These are phyloP conservation scores for Pachyrhizus erosus DNA, from an alignment of 306 rosid species.

Conservation along the genomic window DNA sequence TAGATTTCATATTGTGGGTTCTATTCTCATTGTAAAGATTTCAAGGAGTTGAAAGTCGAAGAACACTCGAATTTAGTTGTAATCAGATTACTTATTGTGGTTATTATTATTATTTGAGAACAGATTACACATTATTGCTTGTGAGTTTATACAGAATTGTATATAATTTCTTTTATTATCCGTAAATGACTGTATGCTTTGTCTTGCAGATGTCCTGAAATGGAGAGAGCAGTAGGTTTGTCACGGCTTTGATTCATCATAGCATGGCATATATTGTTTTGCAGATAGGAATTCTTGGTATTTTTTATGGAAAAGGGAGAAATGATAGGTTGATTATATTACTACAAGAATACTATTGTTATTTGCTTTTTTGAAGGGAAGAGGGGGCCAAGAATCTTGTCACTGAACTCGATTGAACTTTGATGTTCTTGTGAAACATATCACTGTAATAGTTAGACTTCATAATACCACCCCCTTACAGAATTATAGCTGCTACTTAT, in stretches of 20 bases:
- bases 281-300: conserved; percentile 44
- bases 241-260: conserved; percentile 21
- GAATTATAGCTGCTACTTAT: neutral
- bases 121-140: neutral
- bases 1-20: neutral
- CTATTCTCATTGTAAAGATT: neutral
- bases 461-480: neutral
- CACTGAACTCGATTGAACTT: conserved; percentile 11
- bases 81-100: neutral
- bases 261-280: conserved; percentile 16
- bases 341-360: neutral
- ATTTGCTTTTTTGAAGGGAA: neutral
- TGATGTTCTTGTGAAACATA: conserved; percentile 7
- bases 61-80: neutral
- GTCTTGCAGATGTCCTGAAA: conserved; percentile 46
- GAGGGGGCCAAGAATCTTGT: conserved; percentile 1
- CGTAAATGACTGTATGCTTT: conserved; percentile 1
- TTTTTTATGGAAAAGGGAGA: conserved; percentile 33
- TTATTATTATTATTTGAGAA: neutral
- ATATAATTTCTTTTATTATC: neutral
- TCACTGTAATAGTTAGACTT: neutral
- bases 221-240: conserved; percentile 26
- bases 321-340: neutral
- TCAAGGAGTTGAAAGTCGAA: neutral
- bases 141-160: neutral